phyloP scores from a whole-genome alignment of 306 rosid genomes.

The Trifolium dubium region DNA sequence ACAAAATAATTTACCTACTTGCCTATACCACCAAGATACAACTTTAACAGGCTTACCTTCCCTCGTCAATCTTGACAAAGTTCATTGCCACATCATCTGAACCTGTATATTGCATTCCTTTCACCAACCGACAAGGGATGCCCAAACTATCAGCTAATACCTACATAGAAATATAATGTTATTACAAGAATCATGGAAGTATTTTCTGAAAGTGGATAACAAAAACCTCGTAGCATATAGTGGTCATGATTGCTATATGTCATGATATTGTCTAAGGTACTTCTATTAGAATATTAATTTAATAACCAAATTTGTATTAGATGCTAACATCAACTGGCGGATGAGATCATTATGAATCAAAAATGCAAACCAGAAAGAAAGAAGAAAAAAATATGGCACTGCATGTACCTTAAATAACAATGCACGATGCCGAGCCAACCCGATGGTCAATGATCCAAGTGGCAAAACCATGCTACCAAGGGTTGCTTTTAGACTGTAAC shows the following conservation, averaged over 20 bases:
- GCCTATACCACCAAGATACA: constrained; percentile 38
- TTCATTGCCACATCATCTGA: constrained; percentile 91
- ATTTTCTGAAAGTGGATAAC: neutral
- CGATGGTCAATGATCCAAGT: constrained; percentile 85
- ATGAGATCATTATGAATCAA: constrained; percentile 30
- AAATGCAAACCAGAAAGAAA: constrained; percentile 30
- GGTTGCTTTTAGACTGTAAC: constrained; percentile 76
- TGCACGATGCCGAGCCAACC: constrained; percentile 99
- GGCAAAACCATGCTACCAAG: constrained; percentile 98
- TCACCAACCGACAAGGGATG: constrained; percentile 88
- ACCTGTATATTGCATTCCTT: constrained; percentile 92
- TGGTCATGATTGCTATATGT: constrained; percentile 23
- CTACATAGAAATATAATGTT: constrained; percentile 50
- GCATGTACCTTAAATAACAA: constrained; percentile 86
- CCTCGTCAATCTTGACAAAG: constrained; percentile 81
- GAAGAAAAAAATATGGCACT: constrained; percentile 19
- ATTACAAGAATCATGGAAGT: constrained; percentile 9
- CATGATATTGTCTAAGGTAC: constrained; percentile 17
- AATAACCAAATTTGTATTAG: neutral
- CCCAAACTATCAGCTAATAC: constrained; percentile 92
- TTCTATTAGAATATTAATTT: neutral
- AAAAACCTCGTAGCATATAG: neutral
- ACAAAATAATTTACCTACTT: constrained; percentile 17
- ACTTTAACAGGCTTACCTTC: constrained; percentile 65
- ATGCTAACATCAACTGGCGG: constrained; percentile 21